These are phyloP conservation scores for Linum lewisii DNA, from an alignment of 345 rosid genomes.

Conservation along the genomic window DNA sequence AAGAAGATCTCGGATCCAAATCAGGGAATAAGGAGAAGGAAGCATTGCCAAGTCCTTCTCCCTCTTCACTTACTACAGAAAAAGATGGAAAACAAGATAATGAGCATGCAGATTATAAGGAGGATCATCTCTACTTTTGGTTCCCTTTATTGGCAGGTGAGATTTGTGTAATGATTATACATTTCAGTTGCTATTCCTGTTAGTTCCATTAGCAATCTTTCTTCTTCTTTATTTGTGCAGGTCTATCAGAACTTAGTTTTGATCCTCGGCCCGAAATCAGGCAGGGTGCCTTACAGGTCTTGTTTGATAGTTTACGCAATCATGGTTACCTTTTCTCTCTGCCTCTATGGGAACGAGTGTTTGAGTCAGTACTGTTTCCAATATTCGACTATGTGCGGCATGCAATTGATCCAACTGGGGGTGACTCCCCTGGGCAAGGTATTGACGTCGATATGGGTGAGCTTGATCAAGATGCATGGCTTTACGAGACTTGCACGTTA, in stretches of 20 bases:
- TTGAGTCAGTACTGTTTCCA: slow-evolving; percentile 88
- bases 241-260: slow-evolving; percentile 95
- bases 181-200: too few species aligned
- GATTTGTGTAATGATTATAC: slow-evolving; percentile 17
- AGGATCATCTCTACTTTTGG: slow-evolving; percentile 86
- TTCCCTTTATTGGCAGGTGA: slow-evolving; percentile 94
- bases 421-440: slow-evolving; percentile 50
- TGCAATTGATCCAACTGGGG: slow-evolving; percentile 95
- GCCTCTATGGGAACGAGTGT: slow-evolving; percentile 78
- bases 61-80: slow-evolving; percentile 38
- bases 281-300: slow-evolving; percentile 83
- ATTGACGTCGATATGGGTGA: slow-evolving; percentile 48
- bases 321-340: slow-evolving; percentile 92
- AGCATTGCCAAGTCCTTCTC: slow-evolving; percentile 35
- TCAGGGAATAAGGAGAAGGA: slow-evolving; percentile 62
- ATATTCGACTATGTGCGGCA: slow-evolving; percentile 96
- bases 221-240: slow-evolving; percentile 30
- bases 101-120: slow-evolving; percentile 54
- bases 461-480: slow-evolving; percentile 97
- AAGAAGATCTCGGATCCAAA: slow-evolving; percentile 74
- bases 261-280: slow-evolving; percentile 98
- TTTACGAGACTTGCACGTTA: slow-evolving; percentile 98
- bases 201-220: neutral
- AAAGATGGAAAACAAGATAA: slow-evolving; percentile 54
- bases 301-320: slow-evolving; percentile 86